Evolutionary conservation across 2,329 filamentous ascomycete genomes (phyloP), one percentile per base, ranked within the genome.

Genomic region (Diaporthe vaccinii): DNA sequence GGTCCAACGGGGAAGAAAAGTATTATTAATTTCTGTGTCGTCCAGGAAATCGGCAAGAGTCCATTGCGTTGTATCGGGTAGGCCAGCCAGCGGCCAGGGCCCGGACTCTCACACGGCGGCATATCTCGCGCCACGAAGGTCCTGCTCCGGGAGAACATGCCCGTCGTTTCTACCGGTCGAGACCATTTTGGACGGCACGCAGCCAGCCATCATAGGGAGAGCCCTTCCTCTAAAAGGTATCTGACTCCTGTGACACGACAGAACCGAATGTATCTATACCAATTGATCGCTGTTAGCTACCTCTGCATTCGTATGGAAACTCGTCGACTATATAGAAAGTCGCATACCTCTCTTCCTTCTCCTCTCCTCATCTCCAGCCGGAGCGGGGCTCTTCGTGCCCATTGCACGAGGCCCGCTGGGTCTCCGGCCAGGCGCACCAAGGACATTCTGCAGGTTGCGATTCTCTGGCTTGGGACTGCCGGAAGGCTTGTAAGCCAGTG

Each of bases 351-450:
- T 86, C 85, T 91, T 92, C 57, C 88, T 85, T 78, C 89, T 84
- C 77, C 87, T 84, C 62, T 87, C 82, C 68, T 82, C 81, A 74
- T 81, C 82, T 20, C 81, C 79, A 39, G 65, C 73, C 73, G 79
- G 81, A 17, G 78, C 84, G 0, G 85, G 84, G 74, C 85, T 88
- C 82, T 86, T 90, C 0, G 90, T 90, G 7, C 90, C 91, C 90
- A 92, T 92, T 25, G 90, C 89, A 77, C 90, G 83, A 20, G 90
- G 90, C 31, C 90, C 90, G 72, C 89, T 91, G 34, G 90, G 90
- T 74, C 89, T 83, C 67, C 90, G 85, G 12, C 85, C 82, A n/a
- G 88, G 88, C 5, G 87, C 84, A 9, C 87, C 88, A 8, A 89
- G 84, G 9, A 88, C 89, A 22, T 85, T 86, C 79, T 85, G 91